Evolutionary conservation across 225 moss, liverwort and hornwort genomes (phyloP).

Genomic region (Rhytidiadelphus loreus): DNA sequence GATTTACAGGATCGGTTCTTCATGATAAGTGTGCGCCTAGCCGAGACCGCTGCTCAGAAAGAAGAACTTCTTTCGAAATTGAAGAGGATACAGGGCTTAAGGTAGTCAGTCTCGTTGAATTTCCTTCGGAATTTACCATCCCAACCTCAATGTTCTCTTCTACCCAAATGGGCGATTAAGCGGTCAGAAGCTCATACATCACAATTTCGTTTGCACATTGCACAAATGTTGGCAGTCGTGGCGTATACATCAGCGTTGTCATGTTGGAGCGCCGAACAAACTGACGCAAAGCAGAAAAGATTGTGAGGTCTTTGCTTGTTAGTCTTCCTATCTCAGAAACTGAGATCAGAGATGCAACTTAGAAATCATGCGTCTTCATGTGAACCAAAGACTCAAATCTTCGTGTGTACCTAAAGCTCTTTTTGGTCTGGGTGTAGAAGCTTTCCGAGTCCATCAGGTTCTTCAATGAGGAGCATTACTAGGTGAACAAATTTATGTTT

Average conservation of each 20-base stretch:
- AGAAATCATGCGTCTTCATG: not conserved
- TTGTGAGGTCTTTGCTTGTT: not conserved
- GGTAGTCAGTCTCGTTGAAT: not conserved
- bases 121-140: not conserved
- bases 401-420: not conserved
- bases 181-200: not conserved
- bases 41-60: slow-evolving; percentile 37
- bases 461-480: not conserved
- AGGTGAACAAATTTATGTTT: not conserved
- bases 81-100: slow-evolving; percentile 31
- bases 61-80: slow-evolving; percentile 50
- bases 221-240: not conserved
- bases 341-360: not conserved
- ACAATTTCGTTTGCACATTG: not conserved
- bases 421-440: not conserved
- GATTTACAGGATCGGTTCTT: slow-evolving; percentile 38
- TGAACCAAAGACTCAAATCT: not conserved
- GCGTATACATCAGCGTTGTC: not conserved
- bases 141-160: not conserved
- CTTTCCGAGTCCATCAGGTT: not conserved
- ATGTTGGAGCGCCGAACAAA: not conserved
- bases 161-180: not conserved
- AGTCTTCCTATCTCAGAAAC: not conserved
- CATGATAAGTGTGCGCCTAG: slow-evolving; percentile 31
- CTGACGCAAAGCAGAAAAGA: not conserved